Evolutionary conservation across 768 basidiomycete species (phyloP), one percentile per base, ranked within the genome.

Genomic region (Macrolepiota albuminosa): DNA sequence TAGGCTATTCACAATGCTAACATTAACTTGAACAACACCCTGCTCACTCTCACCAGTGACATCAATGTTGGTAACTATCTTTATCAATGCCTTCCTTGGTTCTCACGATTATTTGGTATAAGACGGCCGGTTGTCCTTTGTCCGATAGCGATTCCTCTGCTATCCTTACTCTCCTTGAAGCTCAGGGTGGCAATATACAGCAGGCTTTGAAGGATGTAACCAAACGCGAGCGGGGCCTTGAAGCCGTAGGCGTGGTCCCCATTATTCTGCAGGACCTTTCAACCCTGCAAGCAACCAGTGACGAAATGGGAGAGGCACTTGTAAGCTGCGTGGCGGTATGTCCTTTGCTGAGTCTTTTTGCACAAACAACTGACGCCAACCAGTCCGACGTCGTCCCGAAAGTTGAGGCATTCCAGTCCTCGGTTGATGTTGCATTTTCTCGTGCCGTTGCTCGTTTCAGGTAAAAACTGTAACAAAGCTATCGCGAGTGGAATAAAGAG

Each of bases 1-100:
- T 31, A 76, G 75, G 61, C 64, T 11, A 73, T 76, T 60, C 74
- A 75, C 65, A 71, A 49, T 14, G 66, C 63, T 51, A 67, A 73
- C 4, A 64, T 53, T 3, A 63, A 40, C 31, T 57, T 73, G 9
- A 63, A 60, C 16, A 61, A 63, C 9, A 6, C 6, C 2, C 6
- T 46, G 6, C 4, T 46, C 26, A 26, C 24, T 46, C 69, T 65
- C 3, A 71, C 72, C 4, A 58, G 64, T 11, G 75, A 75, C 47
- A 66, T 67, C 2, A 57, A 61, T 6, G 72, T 72, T 47, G 13
- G 67, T 66, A 18, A 3, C 31, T 13, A 26, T 24, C 33, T 26
- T 42, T 36, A 16, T 13, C 18, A 7, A 45, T 29, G 37, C 18
- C 13, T 55, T n/a, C 16, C 0, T 14, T 29, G 1, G 21, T 40